These are phyloP conservation scores for Alternaria angustiovoidea DNA, from an alignment of 2,329 filamentous ascomycete genomes.

Conservation along the genomic window DNA sequence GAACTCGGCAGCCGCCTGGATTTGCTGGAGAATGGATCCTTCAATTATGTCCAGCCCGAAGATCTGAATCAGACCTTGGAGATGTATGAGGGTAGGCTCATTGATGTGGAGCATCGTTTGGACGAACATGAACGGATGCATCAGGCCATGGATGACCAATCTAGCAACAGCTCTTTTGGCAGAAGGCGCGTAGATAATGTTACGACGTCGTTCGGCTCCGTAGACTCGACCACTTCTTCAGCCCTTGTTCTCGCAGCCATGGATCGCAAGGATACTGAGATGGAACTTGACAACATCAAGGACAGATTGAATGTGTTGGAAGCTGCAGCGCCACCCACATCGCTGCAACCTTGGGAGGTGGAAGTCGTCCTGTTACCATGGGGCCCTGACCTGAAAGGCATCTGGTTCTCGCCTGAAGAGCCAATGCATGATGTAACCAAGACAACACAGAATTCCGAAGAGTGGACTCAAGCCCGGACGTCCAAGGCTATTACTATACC, in stretches of 20 bases:
- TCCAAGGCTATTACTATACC: constrained; percentile 20
- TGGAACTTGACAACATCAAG: constrained; percentile 59
- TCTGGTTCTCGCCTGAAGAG: constrained; percentile 60
- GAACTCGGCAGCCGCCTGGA: constrained; percentile 72
- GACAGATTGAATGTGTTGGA: constrained; percentile 63
- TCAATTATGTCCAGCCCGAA: constrained; percentile 71
- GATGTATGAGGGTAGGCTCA: constrained; percentile 69
- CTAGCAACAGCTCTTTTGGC: constrained; percentile 36
- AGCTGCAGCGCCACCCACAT: constrained; percentile 66
- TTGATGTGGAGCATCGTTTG: constrained; percentile 69
- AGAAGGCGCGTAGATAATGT: constrained; percentile 43
- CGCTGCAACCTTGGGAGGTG: constrained; percentile 72
- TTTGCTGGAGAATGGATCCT: constrained; percentile 73
- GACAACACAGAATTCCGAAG: constrained; percentile 55
- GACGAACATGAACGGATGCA: constrained; percentile 52
- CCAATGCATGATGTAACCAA: constrained; percentile 47
- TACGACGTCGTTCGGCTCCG: constrained; percentile 52
- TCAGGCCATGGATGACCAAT: constrained; percentile 39
- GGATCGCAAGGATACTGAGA: constrained; percentile 51
- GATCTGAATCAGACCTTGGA: constrained; percentile 75
- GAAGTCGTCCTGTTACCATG: constrained; percentile 81
- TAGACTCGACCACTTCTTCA: constrained; percentile 50
- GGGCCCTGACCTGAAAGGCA: constrained; percentile 60
- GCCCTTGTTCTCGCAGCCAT: constrained; percentile 47
- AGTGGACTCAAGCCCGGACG: constrained; percentile 54